These are phyloP conservation scores for Ceratorhiza oryzae-sativae DNA, from an alignment of 1,284 basidiomycete species.

Conservation along the genomic window DNA sequence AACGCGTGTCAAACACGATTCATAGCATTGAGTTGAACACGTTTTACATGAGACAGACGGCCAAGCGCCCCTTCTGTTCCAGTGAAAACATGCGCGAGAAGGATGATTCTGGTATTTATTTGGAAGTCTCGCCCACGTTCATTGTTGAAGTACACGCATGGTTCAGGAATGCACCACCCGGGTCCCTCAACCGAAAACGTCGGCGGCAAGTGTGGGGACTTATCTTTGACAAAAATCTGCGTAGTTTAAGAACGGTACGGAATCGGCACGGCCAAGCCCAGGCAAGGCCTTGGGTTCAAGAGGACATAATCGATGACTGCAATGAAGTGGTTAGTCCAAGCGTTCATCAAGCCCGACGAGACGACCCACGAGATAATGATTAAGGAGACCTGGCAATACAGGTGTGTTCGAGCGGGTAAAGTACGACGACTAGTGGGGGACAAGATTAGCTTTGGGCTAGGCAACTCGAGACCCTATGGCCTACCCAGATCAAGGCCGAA, in stretches of 20 bases:
- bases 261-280: background rate
- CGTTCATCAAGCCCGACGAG: background rate
- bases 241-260: background rate
- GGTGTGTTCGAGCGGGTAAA: background rate
- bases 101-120: slow-evolving; percentile 10
- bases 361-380: background rate
- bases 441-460: background rate
- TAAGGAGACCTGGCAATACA: background rate
- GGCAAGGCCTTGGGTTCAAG: no score
- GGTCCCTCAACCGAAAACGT: background rate
- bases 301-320: background rate
- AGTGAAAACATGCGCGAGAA: background rate
- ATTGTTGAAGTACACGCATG: no score
- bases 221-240: slow-evolving; percentile 16
- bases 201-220: background rate
- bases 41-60: background rate
- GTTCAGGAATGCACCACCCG: no score
- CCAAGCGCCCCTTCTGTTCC: background rate
- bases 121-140: background rate
- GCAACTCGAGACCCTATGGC: background rate
- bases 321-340: background rate
- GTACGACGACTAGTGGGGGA: background rate
- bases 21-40: background rate
- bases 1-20: background rate
- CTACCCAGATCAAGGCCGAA: background rate